Evolutionary conservation across 192 early-diverging fungal species (phyloP).

Genomic region (Backusella australiensis): DNA sequence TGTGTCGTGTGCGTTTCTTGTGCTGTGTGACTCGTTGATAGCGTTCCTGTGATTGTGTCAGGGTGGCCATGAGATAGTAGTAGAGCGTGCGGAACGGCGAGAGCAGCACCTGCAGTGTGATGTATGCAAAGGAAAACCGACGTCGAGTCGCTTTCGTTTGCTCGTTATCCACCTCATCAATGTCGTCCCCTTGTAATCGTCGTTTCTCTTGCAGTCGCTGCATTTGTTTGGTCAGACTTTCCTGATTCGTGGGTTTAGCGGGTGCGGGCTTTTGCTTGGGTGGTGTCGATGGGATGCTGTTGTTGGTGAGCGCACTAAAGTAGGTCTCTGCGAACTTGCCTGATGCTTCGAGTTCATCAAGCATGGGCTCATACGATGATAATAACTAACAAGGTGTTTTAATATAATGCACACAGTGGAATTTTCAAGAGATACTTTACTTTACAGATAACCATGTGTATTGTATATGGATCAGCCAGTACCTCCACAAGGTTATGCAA

Average conservation of each 20-base stretch:
- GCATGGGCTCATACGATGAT: conserved; percentile 3
- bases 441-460: conserved; percentile 51
- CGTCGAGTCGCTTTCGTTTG: neutral
- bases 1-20: conserved; percentile 36
- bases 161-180: neutral
- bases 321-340: conserved; percentile 20
- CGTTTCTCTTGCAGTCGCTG: conserved; percentile 21
- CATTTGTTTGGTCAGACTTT: conserved; percentile 3
- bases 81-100: conserved; percentile 24
- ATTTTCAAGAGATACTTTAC: conserved; percentile 19
- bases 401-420: too few relatives aligned
- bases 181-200: neutral
- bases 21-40: conserved; percentile 33
- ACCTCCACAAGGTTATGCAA: conserved; percentile 40
- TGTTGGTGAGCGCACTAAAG: conserved; percentile 16
- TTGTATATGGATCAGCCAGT: conserved; percentile 48
- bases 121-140: conserved; percentile 32
- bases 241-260: neutral
- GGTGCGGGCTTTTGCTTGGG: neutral
- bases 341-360: conserved; percentile 25
- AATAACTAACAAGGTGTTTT: conserved; percentile 5
- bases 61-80: conserved; percentile 15
- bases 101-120: conserved; percentile 32
- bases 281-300: neutral
- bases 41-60: conserved; percentile 36